phyloP scores from a whole-genome alignment of 2,329 filamentous ascomycete genomes.

The Penicillium italicum region DNA sequence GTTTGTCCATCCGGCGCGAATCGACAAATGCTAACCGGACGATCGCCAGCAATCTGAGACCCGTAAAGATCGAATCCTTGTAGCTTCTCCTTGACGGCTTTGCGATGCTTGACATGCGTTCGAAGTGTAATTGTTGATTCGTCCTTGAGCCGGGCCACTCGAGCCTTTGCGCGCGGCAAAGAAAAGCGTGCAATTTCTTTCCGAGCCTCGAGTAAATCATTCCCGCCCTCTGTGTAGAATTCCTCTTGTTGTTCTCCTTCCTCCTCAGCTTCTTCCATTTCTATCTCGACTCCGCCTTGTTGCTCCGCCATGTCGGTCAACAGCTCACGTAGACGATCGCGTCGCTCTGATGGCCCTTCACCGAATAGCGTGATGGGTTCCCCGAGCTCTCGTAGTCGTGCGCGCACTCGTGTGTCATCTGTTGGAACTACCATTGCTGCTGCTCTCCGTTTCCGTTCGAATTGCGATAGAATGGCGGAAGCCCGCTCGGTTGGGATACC shows the following conservation, averaged over 20 bases:
- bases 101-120: slow-evolving; percentile 89
- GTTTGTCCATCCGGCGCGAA: slow-evolving; percentile 82
- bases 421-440: slow-evolving; percentile 90
- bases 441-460: slow-evolving; percentile 84
- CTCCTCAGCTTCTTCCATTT: slow-evolving; percentile 54
- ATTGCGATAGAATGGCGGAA: slow-evolving; percentile 79
- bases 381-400: slow-evolving; percentile 76
- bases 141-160: slow-evolving; percentile 71
- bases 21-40: slow-evolving; percentile 85
- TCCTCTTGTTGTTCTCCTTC: slow-evolving; percentile 80
- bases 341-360: slow-evolving; percentile 77
- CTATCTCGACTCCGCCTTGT: slow-evolving; percentile 46
- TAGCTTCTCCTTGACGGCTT: slow-evolving; percentile 78
- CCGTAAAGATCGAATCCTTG: slow-evolving; percentile 85
- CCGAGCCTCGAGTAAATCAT: slow-evolving; percentile 70
- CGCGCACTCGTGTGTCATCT: slow-evolving; percentile 81
- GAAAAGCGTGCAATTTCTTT: slow-evolving; percentile 79
- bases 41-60: slow-evolving; percentile 85
- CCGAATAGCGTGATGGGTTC: slow-evolving; percentile 94
- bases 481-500: slow-evolving; percentile 76
- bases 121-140: slow-evolving; percentile 81
- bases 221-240: slow-evolving; percentile 84
- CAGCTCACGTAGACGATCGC: slow-evolving; percentile 80
- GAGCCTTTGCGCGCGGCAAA: slow-evolving; percentile 72
- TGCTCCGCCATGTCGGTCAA: slow-evolving; percentile 70